These are phyloP conservation scores for Moesziomyces globuligerus DNA, from an alignment of 1,284 basidiomycete species.

Conservation along the genomic window DNA sequence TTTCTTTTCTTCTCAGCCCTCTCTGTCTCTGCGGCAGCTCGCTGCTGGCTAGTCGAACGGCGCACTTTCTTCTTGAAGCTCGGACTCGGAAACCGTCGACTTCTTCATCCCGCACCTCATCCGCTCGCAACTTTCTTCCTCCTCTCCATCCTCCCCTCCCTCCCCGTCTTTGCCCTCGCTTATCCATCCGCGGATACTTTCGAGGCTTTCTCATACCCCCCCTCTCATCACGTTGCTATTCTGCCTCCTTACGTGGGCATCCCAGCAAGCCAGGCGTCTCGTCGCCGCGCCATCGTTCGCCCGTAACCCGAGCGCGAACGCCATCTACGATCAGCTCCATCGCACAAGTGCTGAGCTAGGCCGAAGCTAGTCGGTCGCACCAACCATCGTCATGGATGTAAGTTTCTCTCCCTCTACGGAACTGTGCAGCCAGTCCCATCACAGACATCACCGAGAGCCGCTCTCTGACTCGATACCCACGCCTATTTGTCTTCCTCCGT, in stretches of 20 bases:
- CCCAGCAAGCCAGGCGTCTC: slow-evolving; percentile 7
- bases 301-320: background rate
- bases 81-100: slow-evolving; percentile 5
- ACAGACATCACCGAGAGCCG: background rate
- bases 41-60: too few species aligned
- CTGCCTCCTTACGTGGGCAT: slow-evolving; percentile 11
- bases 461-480: background rate
- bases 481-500: background rate
- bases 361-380: slow-evolving; percentile 10
- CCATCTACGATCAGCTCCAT: background rate
- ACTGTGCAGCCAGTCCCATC: too few species aligned
- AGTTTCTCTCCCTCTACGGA: slow-evolving; percentile 6
- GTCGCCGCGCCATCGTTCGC: slow-evolving; percentile 16
- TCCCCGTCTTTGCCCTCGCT: slow-evolving; percentile 1
- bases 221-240: slow-evolving; percentile 1
- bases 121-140: slow-evolving; percentile 5
- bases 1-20: slow-evolving; percentile 6
- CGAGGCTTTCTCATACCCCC: slow-evolving; percentile 4
- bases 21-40: background rate
- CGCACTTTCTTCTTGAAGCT: background rate
- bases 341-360: slow-evolving; percentile 5
- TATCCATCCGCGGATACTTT: slow-evolving; percentile 33
- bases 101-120: slow-evolving; percentile 11
- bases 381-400: slow-evolving; percentile 22
- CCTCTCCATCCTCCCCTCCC: slow-evolving; percentile 7